Conservation (phyloP, 139 green algal genomes). For the Ostreobium quekettii region DNA sequence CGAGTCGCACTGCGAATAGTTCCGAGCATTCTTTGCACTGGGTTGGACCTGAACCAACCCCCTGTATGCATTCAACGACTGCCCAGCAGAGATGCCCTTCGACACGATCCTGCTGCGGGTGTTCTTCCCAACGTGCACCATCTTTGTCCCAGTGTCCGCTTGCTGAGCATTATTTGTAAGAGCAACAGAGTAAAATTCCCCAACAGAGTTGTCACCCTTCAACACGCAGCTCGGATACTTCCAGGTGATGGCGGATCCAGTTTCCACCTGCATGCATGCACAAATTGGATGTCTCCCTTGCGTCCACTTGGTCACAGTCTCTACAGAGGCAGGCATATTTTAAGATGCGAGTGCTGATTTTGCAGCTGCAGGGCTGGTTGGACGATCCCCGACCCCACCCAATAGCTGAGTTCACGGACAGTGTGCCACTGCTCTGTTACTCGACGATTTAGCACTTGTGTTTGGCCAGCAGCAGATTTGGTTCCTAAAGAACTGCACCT, state of each 20-base stretch:
- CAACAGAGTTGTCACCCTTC: slow-evolving; percentile 83
- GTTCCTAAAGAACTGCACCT: too few species aligned
- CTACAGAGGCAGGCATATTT: too few species aligned
- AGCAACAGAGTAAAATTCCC: slow-evolving; percentile 97
- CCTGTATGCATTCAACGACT: slow-evolving; percentile 68
- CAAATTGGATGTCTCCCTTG: too few species aligned
- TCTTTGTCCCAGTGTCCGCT: slow-evolving; percentile 86
- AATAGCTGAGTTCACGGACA: too few species aligned
- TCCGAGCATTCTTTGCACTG: slow-evolving; percentile 69
- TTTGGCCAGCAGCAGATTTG: too few species aligned
- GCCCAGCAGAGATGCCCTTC: slow-evolving; percentile 95
- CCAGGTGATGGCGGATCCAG: slow-evolving; percentile 96
- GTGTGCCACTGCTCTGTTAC: too few species aligned
- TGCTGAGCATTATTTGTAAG: slow-evolving; percentile 98
- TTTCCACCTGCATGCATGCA: slow-evolving; percentile 79
- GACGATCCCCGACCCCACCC: too few species aligned
- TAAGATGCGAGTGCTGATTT: too few species aligned
- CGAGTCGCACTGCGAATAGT: slow-evolving; percentile 96
- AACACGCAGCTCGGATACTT: slow-evolving; percentile 96
- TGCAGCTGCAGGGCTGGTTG: too few species aligned
- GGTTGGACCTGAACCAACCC: slow-evolving; percentile 61
- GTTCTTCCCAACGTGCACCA: slow-evolving; percentile 97
- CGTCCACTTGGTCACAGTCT: too few species aligned
- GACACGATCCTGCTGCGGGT: slow-evolving; percentile 92
- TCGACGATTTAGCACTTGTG: too few species aligned